phyloP scores from a whole-genome alignment of 2,329 filamentous ascomycete species.

The Beauveria varroae region DNA sequence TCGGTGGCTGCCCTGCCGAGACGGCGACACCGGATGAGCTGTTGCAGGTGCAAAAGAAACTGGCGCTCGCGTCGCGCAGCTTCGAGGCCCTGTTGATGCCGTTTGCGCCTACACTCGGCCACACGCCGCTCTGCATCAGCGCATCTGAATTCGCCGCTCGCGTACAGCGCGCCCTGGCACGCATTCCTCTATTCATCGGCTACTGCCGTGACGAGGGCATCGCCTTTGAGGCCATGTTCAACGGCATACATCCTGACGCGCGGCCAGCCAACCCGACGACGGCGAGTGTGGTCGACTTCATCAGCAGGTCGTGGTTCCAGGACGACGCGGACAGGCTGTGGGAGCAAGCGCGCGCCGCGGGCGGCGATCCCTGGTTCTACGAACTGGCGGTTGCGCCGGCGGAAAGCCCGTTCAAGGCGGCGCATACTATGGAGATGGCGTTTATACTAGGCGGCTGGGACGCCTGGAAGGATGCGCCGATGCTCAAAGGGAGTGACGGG shows the following conservation, averaged over 20 bases:
- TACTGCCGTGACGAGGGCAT: conserved; percentile 10
- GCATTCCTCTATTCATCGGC: conserved; percentile 6
- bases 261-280: neutral
- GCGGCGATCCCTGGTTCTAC: conserved; percentile 12
- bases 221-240: conserved; percentile 2
- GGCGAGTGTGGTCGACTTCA: neutral
- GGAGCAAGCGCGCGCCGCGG: neutral
- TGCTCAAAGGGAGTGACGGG: conserved; percentile 10
- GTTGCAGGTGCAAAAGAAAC: conserved; percentile 8
- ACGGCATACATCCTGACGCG: neutral
- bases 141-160: neutral
- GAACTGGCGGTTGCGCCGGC: conserved; percentile 8
- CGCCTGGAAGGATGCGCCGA: conserved; percentile 16
- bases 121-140: conserved; percentile 7
- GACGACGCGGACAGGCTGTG: neutral
- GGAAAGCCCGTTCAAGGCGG: conserved; percentile 5
- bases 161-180: neutral
- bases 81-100: conserved; percentile 7
- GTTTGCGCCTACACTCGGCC: conserved; percentile 9
- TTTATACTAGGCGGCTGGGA: conserved; percentile 13
- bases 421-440: conserved; percentile 16
- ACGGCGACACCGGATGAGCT: neutral
- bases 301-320: neutral
- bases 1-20: neutral
- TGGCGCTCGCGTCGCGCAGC: neutral